Percentiles rank a stretch among this genome's conserved stretches.
These are phyloP conservation scores for Chlamydomonas asymmetrica DNA, from an alignment of 139 green algal species.

Conservation along the genomic window DNA sequence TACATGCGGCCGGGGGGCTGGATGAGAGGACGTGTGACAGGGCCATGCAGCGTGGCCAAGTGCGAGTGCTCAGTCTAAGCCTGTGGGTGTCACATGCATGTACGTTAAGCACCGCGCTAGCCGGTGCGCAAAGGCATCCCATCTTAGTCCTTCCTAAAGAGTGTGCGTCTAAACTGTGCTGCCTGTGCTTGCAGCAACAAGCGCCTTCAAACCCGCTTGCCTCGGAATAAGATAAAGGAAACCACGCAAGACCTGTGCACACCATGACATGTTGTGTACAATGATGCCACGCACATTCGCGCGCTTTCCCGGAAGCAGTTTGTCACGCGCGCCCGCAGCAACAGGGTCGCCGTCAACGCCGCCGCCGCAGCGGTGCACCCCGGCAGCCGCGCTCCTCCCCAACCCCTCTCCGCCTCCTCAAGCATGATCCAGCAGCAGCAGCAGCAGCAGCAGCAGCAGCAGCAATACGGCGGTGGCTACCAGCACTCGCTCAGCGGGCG, in stretches of 20 bases:
- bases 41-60: background rate
- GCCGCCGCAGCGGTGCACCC: too few relatives aligned
- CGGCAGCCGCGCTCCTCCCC: too few relatives aligned
- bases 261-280: too few relatives aligned
- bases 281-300: slow-evolving; percentile 64
- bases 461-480: too few relatives aligned
- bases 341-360: slow-evolving; percentile 75
- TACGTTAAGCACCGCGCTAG: too few relatives aligned
- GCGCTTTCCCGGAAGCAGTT: slow-evolving; percentile 73
- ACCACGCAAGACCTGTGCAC: background rate
- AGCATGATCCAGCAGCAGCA: too few relatives aligned
- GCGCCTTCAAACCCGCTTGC: background rate
- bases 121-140: background rate
- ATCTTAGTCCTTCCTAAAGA: background rate
- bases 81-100: background rate
- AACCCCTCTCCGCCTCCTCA: too few relatives aligned
- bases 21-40: background rate
- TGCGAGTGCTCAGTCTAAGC: background rate
- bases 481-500: too few relatives aligned
- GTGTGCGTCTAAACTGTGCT: background rate
- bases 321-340: slow-evolving; percentile 62
- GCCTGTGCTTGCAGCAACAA: background rate
- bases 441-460: too few relatives aligned
- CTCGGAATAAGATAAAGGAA: background rate
- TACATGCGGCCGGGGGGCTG: background rate